phyloP scores from a whole-genome alignment of 164 flowering plant species.

The Echeveria elegans region DNA sequence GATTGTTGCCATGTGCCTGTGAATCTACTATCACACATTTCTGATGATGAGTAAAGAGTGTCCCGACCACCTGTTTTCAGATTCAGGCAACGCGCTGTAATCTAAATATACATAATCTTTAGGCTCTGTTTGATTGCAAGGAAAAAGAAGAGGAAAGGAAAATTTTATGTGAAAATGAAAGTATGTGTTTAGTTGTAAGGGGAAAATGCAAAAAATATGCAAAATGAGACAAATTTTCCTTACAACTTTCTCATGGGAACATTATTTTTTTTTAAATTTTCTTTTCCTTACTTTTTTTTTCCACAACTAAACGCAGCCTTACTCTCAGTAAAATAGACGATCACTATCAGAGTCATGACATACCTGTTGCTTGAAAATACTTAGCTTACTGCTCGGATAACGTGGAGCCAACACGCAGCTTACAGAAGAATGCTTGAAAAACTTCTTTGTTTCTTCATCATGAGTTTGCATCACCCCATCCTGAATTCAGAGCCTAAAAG shows the following conservation, averaged over 20 bases:
- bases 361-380: conserved; percentile 82
- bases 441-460: conserved; percentile 64
- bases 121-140: too few relatives aligned
- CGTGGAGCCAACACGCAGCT: conserved; percentile 59
- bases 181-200: too few relatives aligned
- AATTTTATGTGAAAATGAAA: too few relatives aligned
- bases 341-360: conserved; percentile 10
- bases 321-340: neutral
- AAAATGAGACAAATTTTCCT: too few relatives aligned
- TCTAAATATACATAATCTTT: too few relatives aligned
- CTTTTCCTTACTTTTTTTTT: too few relatives aligned
- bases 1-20: conserved; percentile 46
- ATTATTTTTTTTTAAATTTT: too few relatives aligned
- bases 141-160: too few relatives aligned
- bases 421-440: conserved; percentile 76
- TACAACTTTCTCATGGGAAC: too few relatives aligned
- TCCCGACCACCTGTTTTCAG: conserved; percentile 53
- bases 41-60: conserved; percentile 66
- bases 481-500: conserved; percentile 25
- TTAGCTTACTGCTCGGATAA: conserved; percentile 74
- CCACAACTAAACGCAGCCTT: too few relatives aligned
- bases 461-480: conserved; percentile 70
- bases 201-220: too few relatives aligned
- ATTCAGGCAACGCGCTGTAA: conserved; percentile 1
- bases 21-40: conserved; percentile 70